A percentile compares a stretch with the other conserved stretches of the same genome.
These are phyloP conservation scores for Knoxia roxburghii DNA, from an alignment of 257 asterid genomes.

Conservation along the genomic window DNA sequence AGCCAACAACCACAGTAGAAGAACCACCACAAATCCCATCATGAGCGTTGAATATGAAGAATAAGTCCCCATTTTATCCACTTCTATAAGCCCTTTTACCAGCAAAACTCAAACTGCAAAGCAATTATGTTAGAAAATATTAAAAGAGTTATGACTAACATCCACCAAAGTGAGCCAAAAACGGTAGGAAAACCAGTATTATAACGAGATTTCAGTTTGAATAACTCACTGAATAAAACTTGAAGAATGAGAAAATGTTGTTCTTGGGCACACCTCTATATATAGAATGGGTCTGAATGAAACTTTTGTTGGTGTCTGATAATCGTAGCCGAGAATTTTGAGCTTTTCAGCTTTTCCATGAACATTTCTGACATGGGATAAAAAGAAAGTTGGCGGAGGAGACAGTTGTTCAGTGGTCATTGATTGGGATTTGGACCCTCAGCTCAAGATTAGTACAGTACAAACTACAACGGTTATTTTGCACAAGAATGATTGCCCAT, in stretches of 20 bases:
- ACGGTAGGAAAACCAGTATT: not conserved
- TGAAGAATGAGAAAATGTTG: not conserved
- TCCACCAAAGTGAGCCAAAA: not conserved
- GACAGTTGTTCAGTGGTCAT: not conserved
- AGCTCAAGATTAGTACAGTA: not conserved
- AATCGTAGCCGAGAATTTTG: not conserved
- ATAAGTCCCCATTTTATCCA: constrained; percentile 20
- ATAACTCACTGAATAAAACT: not conserved
- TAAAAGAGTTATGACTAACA: not conserved
- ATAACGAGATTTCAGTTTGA: not conserved
- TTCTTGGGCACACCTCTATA: not conserved
- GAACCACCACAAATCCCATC: constrained; percentile 28
- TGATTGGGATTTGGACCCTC: constrained; percentile 1
- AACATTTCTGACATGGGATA: constrained; percentile 4
- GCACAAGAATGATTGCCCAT: not conserved
- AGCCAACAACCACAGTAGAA: constrained; percentile 29
- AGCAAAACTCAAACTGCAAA: constrained; percentile 2
- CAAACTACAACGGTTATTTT: constrained; percentile 11
- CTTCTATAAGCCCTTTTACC: constrained; percentile 24
- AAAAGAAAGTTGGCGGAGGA: constrained; percentile 1
- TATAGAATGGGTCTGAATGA: not conserved
- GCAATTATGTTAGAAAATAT: not conserved
- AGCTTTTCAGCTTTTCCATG: not conserved
- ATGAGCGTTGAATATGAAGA: constrained; percentile 5
- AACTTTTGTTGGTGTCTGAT: not conserved